Evolutionary conservation across 1,284 basidiomycete species (phyloP), one percentile per base, ranked within the genome.

Genomic region (Flammula alnicola): DNA sequence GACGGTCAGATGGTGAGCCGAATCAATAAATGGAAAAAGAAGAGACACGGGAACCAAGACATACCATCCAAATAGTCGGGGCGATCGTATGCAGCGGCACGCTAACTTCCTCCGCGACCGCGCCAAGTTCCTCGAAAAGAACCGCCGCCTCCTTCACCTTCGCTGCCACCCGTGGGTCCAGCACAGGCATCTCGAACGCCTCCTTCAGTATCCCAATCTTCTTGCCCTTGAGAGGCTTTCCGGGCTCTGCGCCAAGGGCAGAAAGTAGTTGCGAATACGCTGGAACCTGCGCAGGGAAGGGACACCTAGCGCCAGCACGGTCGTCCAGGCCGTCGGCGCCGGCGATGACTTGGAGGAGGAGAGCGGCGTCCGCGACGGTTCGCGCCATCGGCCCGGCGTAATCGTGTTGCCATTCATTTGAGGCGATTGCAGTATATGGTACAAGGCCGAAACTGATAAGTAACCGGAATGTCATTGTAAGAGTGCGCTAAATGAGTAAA

Each of bases 241-340:
- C 26, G 1, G 70, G 62, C 0, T 54, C 49, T 8, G 54, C 47
- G 0, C 33, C 32, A 9, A 47, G 20, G 25, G 47, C 44, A 1
- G 42, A 29, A 4, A 63, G 46, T 14, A 69, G 45, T 2, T 64
- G 59, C 6, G 63, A 52, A 47, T 79, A 75, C 25, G 72, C 63
- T 1, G 75, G 74, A 4, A 77, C 65, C 30, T 68, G 51, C 2
- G 51, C 61, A 0, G 68, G 71, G 27, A 66, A 62, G 0, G 78
- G 78, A 36, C 54, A 56, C 8, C 48, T 45, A 9, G 72, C 69
- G 7, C 76, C 75, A 44, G 72, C 70, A n/a, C 78, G 66, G 51
- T 77, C 75, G 59, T 79, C 77, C 33, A 77, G 65, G 5, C 69
- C 70, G 53, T 79, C 77, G 11, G 69, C 71, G 7, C 77, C 77